phyloP scores from a whole-genome alignment of 2,329 filamentous ascomycete genomes.

The Ophiognomonia clavigignenti-juglandacearum region DNA sequence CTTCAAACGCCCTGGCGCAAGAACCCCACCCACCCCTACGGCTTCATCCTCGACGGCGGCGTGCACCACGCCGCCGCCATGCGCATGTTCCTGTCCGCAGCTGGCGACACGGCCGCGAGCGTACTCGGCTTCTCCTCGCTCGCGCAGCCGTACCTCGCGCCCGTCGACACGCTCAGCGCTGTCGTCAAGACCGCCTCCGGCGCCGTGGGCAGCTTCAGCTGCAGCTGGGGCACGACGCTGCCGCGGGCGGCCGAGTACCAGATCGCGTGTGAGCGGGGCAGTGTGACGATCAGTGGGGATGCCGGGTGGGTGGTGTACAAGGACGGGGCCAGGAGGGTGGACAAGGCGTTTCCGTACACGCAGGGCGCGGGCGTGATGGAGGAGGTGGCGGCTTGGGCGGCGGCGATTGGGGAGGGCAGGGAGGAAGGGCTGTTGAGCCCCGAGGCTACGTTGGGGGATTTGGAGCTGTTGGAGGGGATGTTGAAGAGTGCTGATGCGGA shows the following conservation, averaged over 20 bases:
- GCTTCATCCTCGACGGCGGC: conserved; percentile 68
- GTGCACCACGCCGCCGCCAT: conserved; percentile 63
- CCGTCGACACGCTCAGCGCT: conserved; percentile 60
- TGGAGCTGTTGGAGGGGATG: conserved; percentile 54
- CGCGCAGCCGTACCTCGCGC: conserved; percentile 50
- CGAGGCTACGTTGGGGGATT: conserved; percentile 55
- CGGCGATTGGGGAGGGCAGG: conserved; percentile 45
- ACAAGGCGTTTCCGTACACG: conserved; percentile 13
- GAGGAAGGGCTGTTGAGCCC: conserved; percentile 46
- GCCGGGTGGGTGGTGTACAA: conserved; percentile 21
- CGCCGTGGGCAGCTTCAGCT: conserved; percentile 49
- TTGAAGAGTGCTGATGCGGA: conserved; percentile 40
- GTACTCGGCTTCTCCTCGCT: conserved; percentile 51
- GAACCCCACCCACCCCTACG: conserved; percentile 62
- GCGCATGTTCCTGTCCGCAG: conserved; percentile 50
- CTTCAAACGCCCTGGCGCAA: conserved; percentile 55
- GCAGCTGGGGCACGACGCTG: conserved; percentile 53
- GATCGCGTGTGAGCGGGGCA: conserved; percentile 54
- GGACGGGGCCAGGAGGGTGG: conserved; percentile 23
- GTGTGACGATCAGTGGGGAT: conserved; percentile 43
- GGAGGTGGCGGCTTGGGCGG: conserved; percentile 58
- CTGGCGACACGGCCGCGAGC: conserved; percentile 31
- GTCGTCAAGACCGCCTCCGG: conserved; percentile 50
- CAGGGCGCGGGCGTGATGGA: conserved; percentile 45
- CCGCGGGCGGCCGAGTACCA: conserved; percentile 46